phyloP scores from a whole-genome alignment of 352 stramenopile species.

The Globisporangium emineosum region DNA sequence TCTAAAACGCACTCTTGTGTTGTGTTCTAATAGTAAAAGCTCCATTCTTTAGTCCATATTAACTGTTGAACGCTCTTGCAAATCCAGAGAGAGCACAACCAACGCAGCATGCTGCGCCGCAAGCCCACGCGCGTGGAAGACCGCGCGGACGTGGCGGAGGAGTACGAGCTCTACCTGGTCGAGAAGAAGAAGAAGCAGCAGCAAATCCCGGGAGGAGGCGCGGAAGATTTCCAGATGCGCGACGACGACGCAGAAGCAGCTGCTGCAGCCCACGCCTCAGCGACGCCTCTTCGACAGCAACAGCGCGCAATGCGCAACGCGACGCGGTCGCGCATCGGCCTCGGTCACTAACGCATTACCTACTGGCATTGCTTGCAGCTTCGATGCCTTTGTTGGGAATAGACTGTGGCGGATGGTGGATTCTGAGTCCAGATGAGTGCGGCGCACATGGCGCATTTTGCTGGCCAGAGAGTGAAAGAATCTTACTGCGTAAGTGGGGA shows the following conservation, averaged over 20 bases:
- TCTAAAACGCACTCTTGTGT: too few species aligned
- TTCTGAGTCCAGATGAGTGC: not conserved
- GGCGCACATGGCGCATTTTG: not conserved
- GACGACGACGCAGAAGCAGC: slow-evolving; percentile 7
- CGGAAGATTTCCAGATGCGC: slow-evolving; percentile 11
- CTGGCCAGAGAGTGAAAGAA: not conserved
- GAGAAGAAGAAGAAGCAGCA: slow-evolving; percentile 38
- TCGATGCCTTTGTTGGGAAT: too few species aligned
- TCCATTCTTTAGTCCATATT: too few species aligned
- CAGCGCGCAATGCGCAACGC: slow-evolving; percentile 27
- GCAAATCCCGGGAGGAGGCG: not conserved
- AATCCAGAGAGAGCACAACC: too few species aligned
- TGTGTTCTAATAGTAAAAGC: too few species aligned
- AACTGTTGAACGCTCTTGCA: too few species aligned
- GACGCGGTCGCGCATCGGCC: slow-evolving; percentile 32
- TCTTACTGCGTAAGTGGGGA: not conserved
- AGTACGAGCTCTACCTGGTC: slow-evolving; percentile 65
- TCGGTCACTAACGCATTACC: slow-evolving; percentile 11
- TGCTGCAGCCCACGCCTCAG: slow-evolving; percentile 4
- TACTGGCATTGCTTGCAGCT: not conserved
- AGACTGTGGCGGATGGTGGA: too few species aligned
- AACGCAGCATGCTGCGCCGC: slow-evolving; percentile 49
- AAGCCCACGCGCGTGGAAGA: slow-evolving; percentile 67
- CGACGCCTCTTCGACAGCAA: slow-evolving; percentile 8
- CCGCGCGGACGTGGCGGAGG: slow-evolving; percentile 59